phyloP scores from a whole-genome alignment of 2,329 filamentous ascomycete species.

The Zarea fungicola region DNA sequence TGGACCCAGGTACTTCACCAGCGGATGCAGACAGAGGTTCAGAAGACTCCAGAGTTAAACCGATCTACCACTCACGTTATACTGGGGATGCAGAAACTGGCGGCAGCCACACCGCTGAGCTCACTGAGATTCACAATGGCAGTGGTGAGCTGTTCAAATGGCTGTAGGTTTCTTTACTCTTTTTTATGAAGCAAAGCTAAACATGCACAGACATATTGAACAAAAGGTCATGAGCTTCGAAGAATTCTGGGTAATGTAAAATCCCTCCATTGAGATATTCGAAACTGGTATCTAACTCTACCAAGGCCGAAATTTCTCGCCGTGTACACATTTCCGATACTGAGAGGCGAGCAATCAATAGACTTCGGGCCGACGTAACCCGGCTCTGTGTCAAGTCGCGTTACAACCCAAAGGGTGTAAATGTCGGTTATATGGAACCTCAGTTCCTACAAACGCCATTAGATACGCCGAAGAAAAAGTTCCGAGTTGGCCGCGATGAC shows the following conservation, averaged over 20 bases:
- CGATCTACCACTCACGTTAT: slow-evolving; percentile 32
- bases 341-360: slow-evolving; percentile 30
- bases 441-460: slow-evolving; percentile 32
- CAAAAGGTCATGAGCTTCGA: slow-evolving; percentile 39
- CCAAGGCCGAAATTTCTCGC: slow-evolving; percentile 30
- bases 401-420: slow-evolving; percentile 32
- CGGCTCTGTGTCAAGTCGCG: slow-evolving; percentile 31
- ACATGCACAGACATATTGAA: slow-evolving; percentile 27
- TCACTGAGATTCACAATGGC: slow-evolving; percentile 32
- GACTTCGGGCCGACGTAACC: slow-evolving; percentile 34
- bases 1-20: slow-evolving; percentile 19
- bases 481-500: slow-evolving; percentile 11
- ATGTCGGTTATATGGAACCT: slow-evolving; percentile 39
- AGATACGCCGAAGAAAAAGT: slow-evolving; percentile 20
- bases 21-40: slow-evolving; percentile 15
- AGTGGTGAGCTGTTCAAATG: slow-evolving; percentile 35
- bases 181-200: slow-evolving; percentile 14
- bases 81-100: slow-evolving; percentile 33
- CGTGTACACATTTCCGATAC: slow-evolving; percentile 27
- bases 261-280: not conserved
- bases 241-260: slow-evolving; percentile 31
- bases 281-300: not conserved
- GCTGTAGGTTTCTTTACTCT: slow-evolving; percentile 26
- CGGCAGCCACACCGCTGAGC: slow-evolving; percentile 29
- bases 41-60: slow-evolving; percentile 17